Evolutionary conservation across 352 stramenopile genomes (phyloP), one percentile per base, ranked within the genome.

Genomic region (Pythium biforme): DNA sequence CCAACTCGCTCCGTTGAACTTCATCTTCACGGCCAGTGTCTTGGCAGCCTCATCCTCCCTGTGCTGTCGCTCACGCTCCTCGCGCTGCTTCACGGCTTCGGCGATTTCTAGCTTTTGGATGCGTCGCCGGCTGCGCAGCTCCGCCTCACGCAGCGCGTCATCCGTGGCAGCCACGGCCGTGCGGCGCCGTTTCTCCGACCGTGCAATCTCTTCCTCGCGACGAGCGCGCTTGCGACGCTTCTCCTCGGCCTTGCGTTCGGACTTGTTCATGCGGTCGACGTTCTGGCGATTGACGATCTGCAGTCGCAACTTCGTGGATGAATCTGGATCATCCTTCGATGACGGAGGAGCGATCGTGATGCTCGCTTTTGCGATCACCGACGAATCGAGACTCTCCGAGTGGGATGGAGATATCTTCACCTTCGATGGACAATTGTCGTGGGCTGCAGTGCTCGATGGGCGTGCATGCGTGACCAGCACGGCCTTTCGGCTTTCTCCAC

Each of bases 161-260:
- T 94, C 82, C 0, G 85, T 94, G 11, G 86, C 86, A 34, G 84
- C 81, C 6, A 90, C 78, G 19, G 83, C 84, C 26, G 83, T 94
- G 31, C 83, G 83, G 23, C 80, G 77, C 2, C 84, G 79, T 66
- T 92, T 93, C 54, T 94, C 83, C 8, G 77, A 85, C 15, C 75
- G 73, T 0, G 79, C 84, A n/a, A 90, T 78, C 61, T 94, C 84
- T 64, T 94, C 83, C 67, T 94, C 86, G 2, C 82, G 79, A 8
- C 82, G 71, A 11, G 66, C 69, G 20, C 81, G 81, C 58, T 94
- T 95, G 26, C 84, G 84, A 10, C 80, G 74, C 61, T 92, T 91
- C 60, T 95, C 85, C 71, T 95, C 86, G 4, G 85, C 81, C 49
- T 95, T 95, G 22, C 86, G 86, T 66, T 94, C 84, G 45, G 80